Percentiles rank a stretch among this genome's conserved stretches.
Conservation (phyloP, 306 rosid species). For the Bauhinia variegata region DNA sequence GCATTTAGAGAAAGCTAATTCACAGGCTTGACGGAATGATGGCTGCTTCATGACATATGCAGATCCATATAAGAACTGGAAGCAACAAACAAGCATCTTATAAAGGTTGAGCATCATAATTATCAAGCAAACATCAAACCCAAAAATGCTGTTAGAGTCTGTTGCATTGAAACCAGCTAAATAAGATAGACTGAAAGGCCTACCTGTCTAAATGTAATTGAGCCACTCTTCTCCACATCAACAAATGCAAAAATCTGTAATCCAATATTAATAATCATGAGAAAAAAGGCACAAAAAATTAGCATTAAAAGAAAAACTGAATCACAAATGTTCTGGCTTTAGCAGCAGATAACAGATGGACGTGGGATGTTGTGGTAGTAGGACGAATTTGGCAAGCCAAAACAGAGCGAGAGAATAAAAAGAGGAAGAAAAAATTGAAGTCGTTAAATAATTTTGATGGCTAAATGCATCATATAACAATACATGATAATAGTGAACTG, state of each 20-base stretch:
- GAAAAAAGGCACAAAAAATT: constrained; percentile 6
- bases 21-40: constrained; percentile 73
- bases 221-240: constrained; percentile 68
- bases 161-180: constrained; percentile 3
- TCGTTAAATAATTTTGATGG: no score
- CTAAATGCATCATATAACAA: no score
- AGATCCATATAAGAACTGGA: constrained; percentile 79
- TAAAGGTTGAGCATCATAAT: background rate
- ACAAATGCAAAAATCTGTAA: constrained; percentile 76
- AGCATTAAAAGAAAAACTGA: background rate
- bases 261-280: constrained; percentile 20
- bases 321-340: constrained; percentile 17
- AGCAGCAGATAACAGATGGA: constrained; percentile 10
- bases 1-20: constrained; percentile 64
- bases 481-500: no score
- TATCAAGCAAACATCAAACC: constrained; percentile 11
- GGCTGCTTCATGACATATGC: constrained; percentile 65
- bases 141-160: constrained; percentile 2
- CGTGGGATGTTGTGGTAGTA: background rate
- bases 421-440: no score
- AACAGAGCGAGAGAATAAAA: background rate
- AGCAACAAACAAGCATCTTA: constrained; percentile 30
- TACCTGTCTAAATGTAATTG: constrained; percentile 85
- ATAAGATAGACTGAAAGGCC: constrained; percentile 14
- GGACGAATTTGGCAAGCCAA: background rate